phyloP scores from a whole-genome alignment of 331 rosid species.

The Acacia pycnantha region DNA sequence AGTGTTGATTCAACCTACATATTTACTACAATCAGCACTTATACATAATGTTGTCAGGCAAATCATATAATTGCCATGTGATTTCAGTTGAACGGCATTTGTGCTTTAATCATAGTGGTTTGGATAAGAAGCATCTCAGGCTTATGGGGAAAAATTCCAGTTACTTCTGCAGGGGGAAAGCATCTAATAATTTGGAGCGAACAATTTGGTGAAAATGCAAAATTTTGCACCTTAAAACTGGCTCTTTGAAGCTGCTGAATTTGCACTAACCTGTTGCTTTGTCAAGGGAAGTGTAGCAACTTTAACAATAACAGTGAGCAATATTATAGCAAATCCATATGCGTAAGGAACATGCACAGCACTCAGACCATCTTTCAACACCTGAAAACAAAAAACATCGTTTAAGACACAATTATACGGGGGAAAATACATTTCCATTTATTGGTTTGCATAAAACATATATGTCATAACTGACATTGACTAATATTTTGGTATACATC shows the following conservation, averaged over 20 bases:
- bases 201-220: conserved; percentile 14
- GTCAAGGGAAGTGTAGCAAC: conserved; percentile 81
- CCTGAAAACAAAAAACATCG: conserved; percentile 42
- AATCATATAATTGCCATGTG: conserved; percentile 10
- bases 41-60: background rate
- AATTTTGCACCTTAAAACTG: background rate
- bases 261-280: conserved; percentile 79
- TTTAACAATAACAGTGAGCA: conserved; percentile 87
- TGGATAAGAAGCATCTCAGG: conserved; percentile 5
- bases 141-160: conserved; percentile 12
- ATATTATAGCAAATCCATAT: conserved; percentile 93
- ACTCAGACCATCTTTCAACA: conserved; percentile 76
- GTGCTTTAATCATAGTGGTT: conserved; percentile 1
- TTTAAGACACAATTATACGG: conserved; percentile 5
- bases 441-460: conserved; percentile 11
- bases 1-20: conserved; percentile 88
- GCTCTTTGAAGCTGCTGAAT: conserved; percentile 12
- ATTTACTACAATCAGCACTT: conserved; percentile 29
- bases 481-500: background rate
- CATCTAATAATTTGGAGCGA: background rate
- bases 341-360: conserved; percentile 89
- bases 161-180: background rate
- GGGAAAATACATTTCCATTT: background rate
- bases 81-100: conserved; percentile 23
- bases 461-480: background rate